phyloP scores from a whole-genome alignment of 2,329 filamentous ascomycete species.

The Sporothrix luriei region DNA sequence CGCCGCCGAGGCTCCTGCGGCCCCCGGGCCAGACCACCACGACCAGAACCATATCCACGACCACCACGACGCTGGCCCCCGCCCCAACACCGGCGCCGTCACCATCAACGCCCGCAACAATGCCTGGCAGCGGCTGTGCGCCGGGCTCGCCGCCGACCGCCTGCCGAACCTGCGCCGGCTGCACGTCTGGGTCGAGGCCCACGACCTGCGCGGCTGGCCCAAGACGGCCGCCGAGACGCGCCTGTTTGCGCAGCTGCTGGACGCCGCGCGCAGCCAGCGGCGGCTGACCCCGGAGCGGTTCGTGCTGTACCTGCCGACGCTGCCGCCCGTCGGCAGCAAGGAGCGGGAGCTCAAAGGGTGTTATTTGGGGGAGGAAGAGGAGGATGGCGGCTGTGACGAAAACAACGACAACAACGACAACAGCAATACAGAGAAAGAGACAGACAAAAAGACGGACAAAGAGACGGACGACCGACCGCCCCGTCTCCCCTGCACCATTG shows the following conservation, averaged over 20 bases:
- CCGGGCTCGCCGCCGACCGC: slow-evolving; percentile 30
- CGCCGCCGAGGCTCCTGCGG: not conserved
- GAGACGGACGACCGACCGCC: not conserved
- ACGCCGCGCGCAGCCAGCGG: not conserved
- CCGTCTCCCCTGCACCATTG: slow-evolving; percentile 21
- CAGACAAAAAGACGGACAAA: no score
- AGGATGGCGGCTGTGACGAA: not conserved
- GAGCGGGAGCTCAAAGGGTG: not conserved
- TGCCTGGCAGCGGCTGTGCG: slow-evolving; percentile 40
- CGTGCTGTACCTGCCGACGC: slow-evolving; percentile 24
- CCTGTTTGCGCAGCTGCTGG: slow-evolving; percentile 38
- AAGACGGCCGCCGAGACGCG: slow-evolving; percentile 40
- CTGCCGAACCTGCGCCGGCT: slow-evolving; percentile 37
- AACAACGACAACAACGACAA: not conserved
- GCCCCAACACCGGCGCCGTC: not conserved
- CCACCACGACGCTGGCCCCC: not conserved
- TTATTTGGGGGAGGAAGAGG: slow-evolving; percentile 20
- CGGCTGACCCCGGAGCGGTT: slow-evolving; percentile 8
- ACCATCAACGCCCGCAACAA: slow-evolving; percentile 34
- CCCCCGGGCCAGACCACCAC: not conserved
- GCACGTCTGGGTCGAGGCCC: slow-evolving; percentile 40
- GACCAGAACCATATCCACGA: no score
- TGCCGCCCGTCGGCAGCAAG: not conserved
- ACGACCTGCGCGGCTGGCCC: slow-evolving; percentile 41
- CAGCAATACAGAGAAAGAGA: not conserved